Percentiles rank a stretch among this genome's conserved stretches.
Conservation (phyloP, 306 rosid genomes). For the Chamaecrista fasciculata region DNA sequence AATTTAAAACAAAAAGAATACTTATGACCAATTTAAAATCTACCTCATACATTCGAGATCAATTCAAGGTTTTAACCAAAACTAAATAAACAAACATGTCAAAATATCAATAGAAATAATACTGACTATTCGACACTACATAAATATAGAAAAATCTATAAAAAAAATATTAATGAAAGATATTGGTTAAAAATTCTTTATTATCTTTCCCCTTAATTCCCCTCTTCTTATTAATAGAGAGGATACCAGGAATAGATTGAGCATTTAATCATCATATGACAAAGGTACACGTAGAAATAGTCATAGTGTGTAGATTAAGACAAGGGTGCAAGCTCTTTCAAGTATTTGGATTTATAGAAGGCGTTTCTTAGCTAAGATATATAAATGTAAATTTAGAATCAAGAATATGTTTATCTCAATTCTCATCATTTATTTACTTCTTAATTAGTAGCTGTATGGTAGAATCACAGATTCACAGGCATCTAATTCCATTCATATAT, state of each 20-base stretch:
- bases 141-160: no score
- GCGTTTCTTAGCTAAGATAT: background rate
- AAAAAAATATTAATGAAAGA: no score
- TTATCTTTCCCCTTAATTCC: no score
- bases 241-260: background rate
- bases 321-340: background rate
- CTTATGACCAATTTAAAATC: no score
- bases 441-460: background rate
- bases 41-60: no score
- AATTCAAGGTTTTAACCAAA: no score
- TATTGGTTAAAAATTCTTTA: background rate
- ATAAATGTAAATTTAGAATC: background rate
- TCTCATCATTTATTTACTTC: background rate
- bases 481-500: background rate
- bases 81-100: no score
- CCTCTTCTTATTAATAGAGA: no score
- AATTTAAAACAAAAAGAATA: no score
- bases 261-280: background rate
- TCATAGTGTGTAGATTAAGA: background rate
- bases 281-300: background rate
- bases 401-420: background rate
- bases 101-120: no score
- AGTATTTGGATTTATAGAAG: background rate
- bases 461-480: background rate
- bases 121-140: no score